phyloP scores from a whole-genome alignment of 208 protist species.

The Spongospora subterranea region DNA sequence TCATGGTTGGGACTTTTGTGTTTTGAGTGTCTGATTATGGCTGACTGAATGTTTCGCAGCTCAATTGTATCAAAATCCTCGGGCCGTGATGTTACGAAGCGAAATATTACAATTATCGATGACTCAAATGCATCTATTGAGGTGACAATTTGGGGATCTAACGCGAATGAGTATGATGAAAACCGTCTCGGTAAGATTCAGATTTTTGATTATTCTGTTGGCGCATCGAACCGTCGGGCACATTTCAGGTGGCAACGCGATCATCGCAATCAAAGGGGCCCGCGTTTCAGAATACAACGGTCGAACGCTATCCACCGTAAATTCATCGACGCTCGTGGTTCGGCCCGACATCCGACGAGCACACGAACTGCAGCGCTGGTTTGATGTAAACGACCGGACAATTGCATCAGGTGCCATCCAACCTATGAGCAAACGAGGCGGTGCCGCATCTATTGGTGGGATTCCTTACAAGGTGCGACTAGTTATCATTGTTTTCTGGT shows the following conservation, averaged over 20 bases:
- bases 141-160: not conserved
- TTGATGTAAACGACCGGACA: not conserved
- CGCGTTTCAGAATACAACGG: conserved; percentile 26
- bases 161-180: not conserved
- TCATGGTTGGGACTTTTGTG: too few species aligned
- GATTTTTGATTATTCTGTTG: conserved; percentile 1
- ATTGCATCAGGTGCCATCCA: not conserved
- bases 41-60: too few species aligned
- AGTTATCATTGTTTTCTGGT: not conserved
- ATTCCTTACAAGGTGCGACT: not conserved
- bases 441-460: not conserved
- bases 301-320: not conserved
- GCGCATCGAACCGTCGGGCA: not conserved
- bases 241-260: conserved; percentile 28
- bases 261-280: conserved; percentile 7
- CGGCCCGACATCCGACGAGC: conserved; percentile 12
- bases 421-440: conserved; percentile 13
- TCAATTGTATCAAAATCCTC: conserved; percentile 19
- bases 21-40: not conserved
- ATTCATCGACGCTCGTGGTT: not conserved
- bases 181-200: conserved; percentile 20
- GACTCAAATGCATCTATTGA: conserved; percentile 10
- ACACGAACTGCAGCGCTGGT: conserved; percentile 23
- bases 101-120: conserved; percentile 20
- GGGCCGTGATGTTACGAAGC: not conserved